These are phyloP conservation scores for Leccinum variicolor DNA, from an alignment of 768 basidiomycete genomes.

Conservation along the genomic window DNA sequence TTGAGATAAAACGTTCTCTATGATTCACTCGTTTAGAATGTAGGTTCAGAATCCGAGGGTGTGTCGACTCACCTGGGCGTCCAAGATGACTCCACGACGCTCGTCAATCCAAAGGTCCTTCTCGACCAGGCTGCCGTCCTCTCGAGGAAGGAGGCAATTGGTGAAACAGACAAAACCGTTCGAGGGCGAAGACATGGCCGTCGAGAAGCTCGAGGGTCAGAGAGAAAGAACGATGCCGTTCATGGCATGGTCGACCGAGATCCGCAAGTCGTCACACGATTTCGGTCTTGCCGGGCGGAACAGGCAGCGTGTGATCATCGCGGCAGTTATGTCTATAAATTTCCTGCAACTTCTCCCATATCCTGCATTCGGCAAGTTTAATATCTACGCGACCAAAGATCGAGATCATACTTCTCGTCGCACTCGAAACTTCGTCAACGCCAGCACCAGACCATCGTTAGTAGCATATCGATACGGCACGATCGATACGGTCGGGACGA, in stretches of 20 bases:
- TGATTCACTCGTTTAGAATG: conserved; percentile 3
- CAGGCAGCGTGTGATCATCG: neutral
- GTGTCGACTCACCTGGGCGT: conserved; percentile 55
- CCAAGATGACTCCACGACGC: conserved; percentile 65
- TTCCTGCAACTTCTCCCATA: neutral
- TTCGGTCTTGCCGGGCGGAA: neutral
- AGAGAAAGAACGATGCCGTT: conserved; percentile 1
- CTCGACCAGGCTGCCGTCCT: conserved; percentile 72
- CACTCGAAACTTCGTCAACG: neutral
- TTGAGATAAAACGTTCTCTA: conserved; percentile 67
- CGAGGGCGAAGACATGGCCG: conserved; percentile 19
- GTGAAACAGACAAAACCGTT: conserved; percentile 84
- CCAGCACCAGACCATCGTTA: neutral
- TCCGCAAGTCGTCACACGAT: conserved; percentile 13
- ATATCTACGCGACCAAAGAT: neutral
- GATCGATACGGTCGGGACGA: neutral
- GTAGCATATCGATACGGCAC: neutral
- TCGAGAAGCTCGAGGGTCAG: conserved; percentile 7
- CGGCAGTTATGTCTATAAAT: neutral
- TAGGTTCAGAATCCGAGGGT: neutral
- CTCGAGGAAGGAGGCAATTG: conserved; percentile 75
- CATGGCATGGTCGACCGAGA: neutral
- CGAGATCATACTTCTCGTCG: neutral
- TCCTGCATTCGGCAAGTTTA: neutral
- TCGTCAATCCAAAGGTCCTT: conserved; percentile 84